Evolutionary conservation across 2,329 filamentous ascomycete genomes (phyloP).

Genomic region (Pseudocercospora macadamiae): DNA sequence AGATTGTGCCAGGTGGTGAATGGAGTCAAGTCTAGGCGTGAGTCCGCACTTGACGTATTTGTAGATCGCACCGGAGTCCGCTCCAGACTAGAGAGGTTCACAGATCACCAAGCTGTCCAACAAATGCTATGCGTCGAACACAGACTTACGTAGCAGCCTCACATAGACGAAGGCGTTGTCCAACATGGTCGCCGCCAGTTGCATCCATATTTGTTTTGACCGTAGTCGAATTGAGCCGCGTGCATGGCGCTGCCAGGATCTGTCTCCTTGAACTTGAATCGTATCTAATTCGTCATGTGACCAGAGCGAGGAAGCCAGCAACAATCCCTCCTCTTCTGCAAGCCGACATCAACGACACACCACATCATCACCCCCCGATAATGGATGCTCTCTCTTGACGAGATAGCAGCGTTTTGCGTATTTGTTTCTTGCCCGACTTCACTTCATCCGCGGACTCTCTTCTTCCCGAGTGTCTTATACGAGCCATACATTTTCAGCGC

Average conservation of each 20-base stretch:
- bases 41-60: not conserved
- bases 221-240: not conserved
- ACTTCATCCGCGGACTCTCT: slow-evolving; percentile 13
- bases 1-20: not conserved
- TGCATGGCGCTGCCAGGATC: too few relatives aligned
- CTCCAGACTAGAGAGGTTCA: not conserved
- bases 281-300: too few relatives aligned
- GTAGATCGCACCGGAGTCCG: not conserved
- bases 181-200: not conserved
- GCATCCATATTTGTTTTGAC: not conserved
- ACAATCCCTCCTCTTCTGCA: slow-evolving; percentile 18
- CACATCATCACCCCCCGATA: slow-evolving; percentile 12
- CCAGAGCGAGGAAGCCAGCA: too few relatives aligned
- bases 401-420: slow-evolving; percentile 23
- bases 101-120: not conserved
- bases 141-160: not conserved
- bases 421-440: slow-evolving; percentile 18
- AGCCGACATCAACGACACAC: slow-evolving; percentile 18
- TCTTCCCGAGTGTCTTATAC: slow-evolving; percentile 9
- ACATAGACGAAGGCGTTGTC: not conserved
- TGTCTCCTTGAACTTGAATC: too few relatives aligned
- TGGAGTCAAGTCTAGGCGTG: not conserved
- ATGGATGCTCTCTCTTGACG: slow-evolving; percentile 30
- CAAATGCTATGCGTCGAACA: not conserved
- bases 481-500: slow-evolving; percentile 3